Base-by-base conservation (phyloP, 495 filamentous ascomycete species). In the Tuber calosporum region DNA sequence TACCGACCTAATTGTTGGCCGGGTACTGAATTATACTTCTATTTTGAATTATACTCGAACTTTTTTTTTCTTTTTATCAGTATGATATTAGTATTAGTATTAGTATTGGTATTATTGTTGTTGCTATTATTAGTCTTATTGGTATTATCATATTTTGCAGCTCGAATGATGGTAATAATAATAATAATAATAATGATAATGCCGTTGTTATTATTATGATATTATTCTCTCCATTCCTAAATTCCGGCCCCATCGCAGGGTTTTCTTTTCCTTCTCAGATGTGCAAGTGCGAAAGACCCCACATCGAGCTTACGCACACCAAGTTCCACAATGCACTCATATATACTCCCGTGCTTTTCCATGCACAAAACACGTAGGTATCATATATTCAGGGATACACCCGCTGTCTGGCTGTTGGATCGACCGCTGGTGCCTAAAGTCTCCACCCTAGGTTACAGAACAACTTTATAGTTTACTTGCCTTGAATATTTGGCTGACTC, bases 381-480 rank as follows among this genome's bases (percentile, higher is more conserved):
- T n/a, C n/a, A n/a, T n/a, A 53, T 53, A 53, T 67, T 76, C 74
- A 73, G 73, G 74, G 75, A 72, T 77, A 67, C 73, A 26, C 8
- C 48, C n/a, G 48, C 26, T 68, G 76, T 53, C 75, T 69, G 70
- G 34, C 41, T 77, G 74, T 75, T 75, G 73, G 68, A 38, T 67
- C 73, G 73, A 72, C 75, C 73, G 70, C 74, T 41, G 58, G 70
- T 70, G 68, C 76, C 76, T 77, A 67, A 74, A 75, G 39, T 67
- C 66, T 66, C 38, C 48, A 26, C 68, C 7, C 40, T 36, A 67
- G 53, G 26, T 37, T 67, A 48, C 40, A 72, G 72, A 67, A 74
- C 74, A 77, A 77, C 69, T 77, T 77, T 77, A 77, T 77, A 68
- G 75, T 76, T 77, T 74, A 77, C 77, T 77, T 77, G 75, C 75